A percentile compares a stretch with the other conserved stretches of the same genome.
Conservation (phyloP, 192 early-diverging fungal species). For the Coemansia aciculifera region DNA sequence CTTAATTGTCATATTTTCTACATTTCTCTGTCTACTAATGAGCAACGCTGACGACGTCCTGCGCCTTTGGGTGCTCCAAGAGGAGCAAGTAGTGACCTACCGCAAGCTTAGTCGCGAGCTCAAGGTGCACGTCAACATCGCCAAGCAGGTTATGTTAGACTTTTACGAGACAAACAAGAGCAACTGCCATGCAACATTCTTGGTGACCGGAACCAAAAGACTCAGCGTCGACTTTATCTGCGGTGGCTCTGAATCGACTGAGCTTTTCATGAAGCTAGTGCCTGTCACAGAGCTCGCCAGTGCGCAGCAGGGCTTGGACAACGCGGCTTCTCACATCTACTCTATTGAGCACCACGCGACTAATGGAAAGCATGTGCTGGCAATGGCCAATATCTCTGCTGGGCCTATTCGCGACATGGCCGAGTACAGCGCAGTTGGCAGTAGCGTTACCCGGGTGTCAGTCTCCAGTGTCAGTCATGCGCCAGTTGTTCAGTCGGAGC, state of each 20-base stretch:
- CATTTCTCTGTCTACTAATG: conserved; percentile 16
- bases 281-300: conserved; percentile 22
- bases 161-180: conserved; percentile 33
- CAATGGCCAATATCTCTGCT: conserved; percentile 33
- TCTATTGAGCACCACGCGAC: conserved; percentile 23
- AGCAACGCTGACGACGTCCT: conserved; percentile 31
- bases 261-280: conserved; percentile 32
- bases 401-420: conserved; percentile 42
- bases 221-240: not conserved
- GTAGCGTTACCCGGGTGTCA: conserved; percentile 22
- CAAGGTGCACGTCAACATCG: conserved; percentile 39
- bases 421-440: conserved; percentile 24
- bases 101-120: conserved; percentile 52
- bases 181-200: conserved; percentile 41
- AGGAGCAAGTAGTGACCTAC: conserved; percentile 49
- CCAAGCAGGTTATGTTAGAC: conserved; percentile 37
- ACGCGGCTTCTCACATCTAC: conserved; percentile 33
- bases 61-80: conserved; percentile 33
- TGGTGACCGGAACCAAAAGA: conserved; percentile 25
- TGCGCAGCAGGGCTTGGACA: conserved; percentile 18
- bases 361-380: conserved; percentile 16
- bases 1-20: not conserved
- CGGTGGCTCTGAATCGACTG: not conserved
- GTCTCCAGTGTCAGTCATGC: not conserved
- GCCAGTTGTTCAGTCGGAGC: not conserved